Evolutionary conservation across 2,329 filamentous ascomycete genomes (phyloP), one percentile per base, ranked within the genome.

Genomic region (Calonectria pseudoturangicola): DNA sequence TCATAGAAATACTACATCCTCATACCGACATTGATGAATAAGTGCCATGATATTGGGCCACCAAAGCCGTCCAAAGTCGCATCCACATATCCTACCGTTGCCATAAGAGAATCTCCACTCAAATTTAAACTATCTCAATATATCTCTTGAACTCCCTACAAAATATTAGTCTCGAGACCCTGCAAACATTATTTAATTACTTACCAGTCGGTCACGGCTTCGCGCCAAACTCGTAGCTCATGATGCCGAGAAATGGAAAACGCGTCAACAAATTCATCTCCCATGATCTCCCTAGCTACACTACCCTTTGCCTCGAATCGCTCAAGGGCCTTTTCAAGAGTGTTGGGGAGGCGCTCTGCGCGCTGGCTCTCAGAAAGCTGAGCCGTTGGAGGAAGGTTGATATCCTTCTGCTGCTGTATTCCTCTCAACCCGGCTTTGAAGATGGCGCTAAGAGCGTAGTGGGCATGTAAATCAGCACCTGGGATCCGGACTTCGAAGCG

Each of bases 201-300:
- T 83, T 87, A 93, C 93, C 93, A 94, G 82, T 94, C 93, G 28
- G 93, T 94, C 13, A 94, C 92, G n/a, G 93, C 93, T 80, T 94
- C 93, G 77, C 94, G 92, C 92, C 92, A 95, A 39, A 94, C 82
- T 77, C 90, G 85, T 73, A 93, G 87, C 81, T 95, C 93, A 84
- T 95, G 93, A 83, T 94, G 91, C 75, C 93, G 89, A 43, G 65
- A 63, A 7, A 68, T 21, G 92, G 90, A 91, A 85, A 91, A 95
- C 81, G 94, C 93, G 13, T 95, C 92, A 2, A 95, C 93, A 83
- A 95, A 95, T 6, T 90, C 90, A 83, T 94, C 90, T 0, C 92
- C 93, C 82, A 95, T 91, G 0, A 93, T 90, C 80, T 94, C 91
- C 69, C 93, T 86, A n/a, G 93, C 93, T 12, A 94, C 85, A 80